phyloP scores from a whole-genome alignment of 139 green algal species.

The Chara braunii region DNA sequence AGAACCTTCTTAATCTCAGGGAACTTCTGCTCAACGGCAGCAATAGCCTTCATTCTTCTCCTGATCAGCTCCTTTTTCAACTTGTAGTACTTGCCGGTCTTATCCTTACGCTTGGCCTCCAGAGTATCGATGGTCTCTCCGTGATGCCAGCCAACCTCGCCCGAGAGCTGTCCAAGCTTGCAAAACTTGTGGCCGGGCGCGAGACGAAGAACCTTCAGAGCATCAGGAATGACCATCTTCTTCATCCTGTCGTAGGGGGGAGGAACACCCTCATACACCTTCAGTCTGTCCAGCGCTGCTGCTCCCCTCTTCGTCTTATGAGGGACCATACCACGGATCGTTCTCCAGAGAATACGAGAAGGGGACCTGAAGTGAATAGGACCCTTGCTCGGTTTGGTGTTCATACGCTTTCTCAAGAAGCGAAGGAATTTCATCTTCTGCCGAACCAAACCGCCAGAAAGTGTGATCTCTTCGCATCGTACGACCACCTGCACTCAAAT shows the following conservation, averaged over 20 bases:
- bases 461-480: constrained; percentile 82
- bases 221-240: constrained; percentile 92
- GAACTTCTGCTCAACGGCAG: neutral
- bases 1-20: too few species aligned
- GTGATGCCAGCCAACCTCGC: constrained; percentile 96
- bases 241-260: constrained; percentile 83
- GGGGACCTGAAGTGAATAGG: constrained; percentile 90
- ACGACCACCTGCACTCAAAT: constrained; percentile 78
- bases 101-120: constrained; percentile 84
- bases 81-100: constrained; percentile 50
- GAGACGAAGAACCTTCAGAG: constrained; percentile 89
- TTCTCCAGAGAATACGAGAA: constrained; percentile 84
- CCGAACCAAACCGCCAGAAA: constrained; percentile 91
- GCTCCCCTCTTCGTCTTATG: constrained; percentile 92
- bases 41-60: constrained; percentile 15
- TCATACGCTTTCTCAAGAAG: constrained; percentile 71
- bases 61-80: constrained; percentile 45
- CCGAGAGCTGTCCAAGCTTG: constrained; percentile 75
- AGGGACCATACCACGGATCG: constrained; percentile 88
- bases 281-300: constrained; percentile 88
- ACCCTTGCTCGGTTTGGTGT: constrained; percentile 85
- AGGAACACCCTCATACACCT: constrained; percentile 92
- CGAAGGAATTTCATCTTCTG: constrained; percentile 83
- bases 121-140: constrained; percentile 58
- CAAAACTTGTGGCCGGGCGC: constrained; percentile 86